Base-by-base conservation (phyloP, 2,329 filamentous ascomycete genomes). In the Penicillium sp. region DNA sequence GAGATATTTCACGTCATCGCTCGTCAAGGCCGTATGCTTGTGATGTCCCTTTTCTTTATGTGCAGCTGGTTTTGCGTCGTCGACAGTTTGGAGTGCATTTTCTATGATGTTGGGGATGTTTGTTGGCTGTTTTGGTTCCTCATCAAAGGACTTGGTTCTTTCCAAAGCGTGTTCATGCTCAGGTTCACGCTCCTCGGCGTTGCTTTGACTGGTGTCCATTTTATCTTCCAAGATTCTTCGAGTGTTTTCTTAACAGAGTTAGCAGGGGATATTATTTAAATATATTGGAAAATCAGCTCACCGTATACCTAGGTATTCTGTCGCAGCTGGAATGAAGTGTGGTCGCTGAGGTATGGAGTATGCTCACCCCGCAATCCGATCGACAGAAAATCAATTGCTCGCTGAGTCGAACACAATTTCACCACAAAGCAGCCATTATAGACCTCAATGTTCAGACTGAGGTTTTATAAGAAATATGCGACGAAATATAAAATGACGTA, bases 1-100 rank as follows among this genome's bases (percentile, higher is more conserved):
- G 8, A 77, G 63, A 20, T 65, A 63, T 55, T 73, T 72, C 43
- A 75, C 61, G n/a, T 77, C 74, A 33, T 70, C 65, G 43, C 68
- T 69, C 0, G 65, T 70, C 23, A 73, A 61, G 20, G 14, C 30
- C 21, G 26, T 9, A 3, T 20, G 8, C 8, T 46, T 45, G 16
- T 48, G 33, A 3, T 28, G 52, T 16, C 20, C 20, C 7, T 30
- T n/a, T 6, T 47, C 28, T n/a, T 21, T 21, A 21, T 40, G 20
- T 33, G 47, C 24, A 14, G 20, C 18, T 33, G 3, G 46, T n/a
- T 38, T 43, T 33, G 26, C 11, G 2, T 20, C 23, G 20, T 53
- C 52, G 16, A 55, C 14, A 1, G 28, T 46, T 43, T 55, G 60
- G 4, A 68, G 55, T n/a, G 64, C 59, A 9, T 59, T 58, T 21